Evolutionary conservation across 2,329 filamentous ascomycete species (phyloP).

Genomic region (Fusarium ambrosium): DNA sequence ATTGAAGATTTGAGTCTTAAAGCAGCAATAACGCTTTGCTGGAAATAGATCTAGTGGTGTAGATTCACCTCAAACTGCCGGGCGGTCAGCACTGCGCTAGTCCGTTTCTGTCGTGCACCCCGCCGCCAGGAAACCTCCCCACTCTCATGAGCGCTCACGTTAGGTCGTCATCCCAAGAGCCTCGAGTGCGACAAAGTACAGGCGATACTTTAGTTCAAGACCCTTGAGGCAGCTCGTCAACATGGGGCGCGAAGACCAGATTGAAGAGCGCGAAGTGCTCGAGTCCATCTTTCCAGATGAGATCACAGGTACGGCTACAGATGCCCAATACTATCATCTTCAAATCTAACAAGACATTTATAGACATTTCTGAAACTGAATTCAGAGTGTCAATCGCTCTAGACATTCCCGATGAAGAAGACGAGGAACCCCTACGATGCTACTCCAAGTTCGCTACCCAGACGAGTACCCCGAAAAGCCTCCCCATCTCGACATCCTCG

Average conservation of each 20-base stretch:
- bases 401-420: constrained; percentile 78
- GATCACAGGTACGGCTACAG: constrained; percentile 78
- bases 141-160: constrained; percentile 41
- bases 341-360: constrained; percentile 25
- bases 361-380: constrained; percentile 90
- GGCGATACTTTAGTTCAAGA: constrained; percentile 15
- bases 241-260: constrained; percentile 87
- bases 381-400: constrained; percentile 89
- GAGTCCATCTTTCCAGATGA: constrained; percentile 99
- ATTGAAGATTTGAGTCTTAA: background rate
- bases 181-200: constrained; percentile 15
- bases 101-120: constrained; percentile 41
- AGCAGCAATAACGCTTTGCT: background rate
- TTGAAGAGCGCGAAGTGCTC: constrained; percentile 96
- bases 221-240: constrained; percentile 14
- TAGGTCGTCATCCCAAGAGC: constrained; percentile 26
- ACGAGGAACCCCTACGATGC: constrained; percentile 77
- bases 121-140: constrained; percentile 47
- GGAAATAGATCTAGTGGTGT: background rate
- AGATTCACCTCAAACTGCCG: constrained; percentile 50
- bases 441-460: constrained; percentile 91
- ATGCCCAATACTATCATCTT: background rate
- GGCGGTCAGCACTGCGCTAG: constrained; percentile 52
- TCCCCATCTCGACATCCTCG: constrained; percentile 83
- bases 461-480: constrained; percentile 90